Evolutionary conservation across 2,329 filamentous ascomycete genomes (phyloP), one percentile per base, ranked within the genome.

Genomic region (Penicillium thymicola): DNA sequence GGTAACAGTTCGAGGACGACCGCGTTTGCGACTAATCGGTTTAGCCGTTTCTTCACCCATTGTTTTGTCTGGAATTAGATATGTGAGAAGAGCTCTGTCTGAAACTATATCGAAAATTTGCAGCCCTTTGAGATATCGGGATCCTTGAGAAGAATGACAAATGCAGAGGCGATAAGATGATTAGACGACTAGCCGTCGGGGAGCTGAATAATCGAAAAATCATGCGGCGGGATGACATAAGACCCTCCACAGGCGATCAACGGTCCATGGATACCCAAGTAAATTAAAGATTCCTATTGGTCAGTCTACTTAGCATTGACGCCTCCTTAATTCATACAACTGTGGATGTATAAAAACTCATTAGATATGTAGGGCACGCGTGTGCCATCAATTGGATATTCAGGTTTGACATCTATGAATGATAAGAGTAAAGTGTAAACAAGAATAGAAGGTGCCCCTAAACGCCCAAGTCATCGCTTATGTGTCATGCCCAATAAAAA

Each of bases 21-120:
- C 66, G 54, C 65, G 54, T 53, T 68, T 67, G 50, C 66, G 65
- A 44, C 60, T 60, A 37, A 46, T 48, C 28, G 62, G 44, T 36
- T 57, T 58, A 42, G 42, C 9, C 9, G 25, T 50, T 13, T 38
- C 54, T 52, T 62, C 56, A 16, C 28, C 30, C 30, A 30, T 46
- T 48, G 18, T 38, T 5, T 46, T 48, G 23, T 34, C 13, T 23
- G 27, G 5, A 38, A 41, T 27, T 56, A 38, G 10, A 25, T 36
- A 36, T 28, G 40, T 36, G 11, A 14, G 7, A 28, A 37, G n/a
- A 28, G 11, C 16, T 10, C 18, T 37, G 11, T 30, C 10, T 23
- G 10, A 7, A 9, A 2, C 10, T 40, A 13, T 14, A 13, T 40
- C 2, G 10, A 14, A 40, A 16, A 36, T 18, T 16, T 34, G 28